Evolutionary conservation across 345 rosid species (phyloP), one percentile per base, ranked within the genome.

Genomic region (Pugionium cornutum): DNA sequence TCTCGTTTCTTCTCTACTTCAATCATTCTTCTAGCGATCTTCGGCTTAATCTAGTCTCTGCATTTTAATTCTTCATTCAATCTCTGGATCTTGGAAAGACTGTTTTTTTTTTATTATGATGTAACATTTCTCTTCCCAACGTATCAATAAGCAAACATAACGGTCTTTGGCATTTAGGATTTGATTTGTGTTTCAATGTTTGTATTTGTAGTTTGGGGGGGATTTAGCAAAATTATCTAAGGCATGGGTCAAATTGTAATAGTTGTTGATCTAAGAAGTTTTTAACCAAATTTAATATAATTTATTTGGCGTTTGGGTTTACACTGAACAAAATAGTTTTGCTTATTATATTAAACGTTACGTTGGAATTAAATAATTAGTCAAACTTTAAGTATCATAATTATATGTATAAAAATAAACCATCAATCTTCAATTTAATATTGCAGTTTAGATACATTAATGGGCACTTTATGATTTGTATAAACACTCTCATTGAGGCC

Each of bases 401-500:
- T 18, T 18, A 18, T 18, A 18, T 18, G 18, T 0, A 18, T 18
- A 18, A 18, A 18, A 18, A 18, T 18, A 18, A 18, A 18, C 18
- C 18, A 18, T 18, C 0, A 18, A 18, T 18, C 18, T 0, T 18
- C 18, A 18, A 18, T 18, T 18, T 18, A 18, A 18, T 18, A 18
- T 18, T 18, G 18, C 18, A 18, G 0, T 18, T 18, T 18, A 51
- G 92, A 86, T 56, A 33, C 58, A 40, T 28, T 84, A n/a, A 5
- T 86, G 92, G 92, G 73, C 43, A 49, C 85, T 87, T 40, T 86
- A 83, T 52, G 89, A 86, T 68, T 80, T 83, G 82, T 83, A 79
- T 70, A 81, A 84, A 10, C 81, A 76, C 51, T 68, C 81, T 29
- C 76, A 73, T 48, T 82, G 75, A 82, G 9, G 53, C 35, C 25